Evolutionary conservation across 306 rosid genomes (phyloP), one percentile per base, ranked within the genome.

Genomic region (Oxytropis ochrocephala): DNA sequence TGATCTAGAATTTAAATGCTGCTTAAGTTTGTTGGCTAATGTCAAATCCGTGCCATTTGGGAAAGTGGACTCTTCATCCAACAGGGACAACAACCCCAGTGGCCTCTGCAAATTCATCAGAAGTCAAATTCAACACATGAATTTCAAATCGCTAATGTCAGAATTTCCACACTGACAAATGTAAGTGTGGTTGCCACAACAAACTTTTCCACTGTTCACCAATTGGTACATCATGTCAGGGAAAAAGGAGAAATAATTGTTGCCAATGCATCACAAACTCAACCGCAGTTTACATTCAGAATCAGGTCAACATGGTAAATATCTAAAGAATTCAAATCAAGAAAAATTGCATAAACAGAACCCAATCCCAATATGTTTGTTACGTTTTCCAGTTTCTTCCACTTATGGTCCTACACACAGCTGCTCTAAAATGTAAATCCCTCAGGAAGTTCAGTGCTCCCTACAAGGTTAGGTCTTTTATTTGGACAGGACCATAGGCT

Each of bases 11-110:
- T 68, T 77, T 74, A 94, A 78, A 80, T 94, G 97, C 74, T 91
- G 97, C 88, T 91, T 91, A 56, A 94, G 96, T 85, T 94, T 94
- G 88, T 87, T 82, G 58, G 97, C 97, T 58, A 94, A 94, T 61
- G 97, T 91, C 79, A 91, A 65, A 78, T 94, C 99, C 1, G 95
- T 82, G 70, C 97, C 99, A 75, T 94, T 94, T 43, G 99, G 99
- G 75, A 94, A 94, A 64, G 97, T 94, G 68, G 97, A 94, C 78
- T 94, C 99, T 78, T 94, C 99, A 53, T 94, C 99, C 69, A 94
- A 72, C 74, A 94, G 84, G 70, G 99, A 91, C 49, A 94, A 73
- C 62, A 94, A 87, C 50, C 99, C 99, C 88, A 94, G 69, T 18
- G 99, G 99, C 84, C 64, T 76, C 80, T 68, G 80, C 70, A 76